Base-by-base conservation (phyloP, 1,284 basidiomycete genomes). In the Irpex sp. region DNA sequence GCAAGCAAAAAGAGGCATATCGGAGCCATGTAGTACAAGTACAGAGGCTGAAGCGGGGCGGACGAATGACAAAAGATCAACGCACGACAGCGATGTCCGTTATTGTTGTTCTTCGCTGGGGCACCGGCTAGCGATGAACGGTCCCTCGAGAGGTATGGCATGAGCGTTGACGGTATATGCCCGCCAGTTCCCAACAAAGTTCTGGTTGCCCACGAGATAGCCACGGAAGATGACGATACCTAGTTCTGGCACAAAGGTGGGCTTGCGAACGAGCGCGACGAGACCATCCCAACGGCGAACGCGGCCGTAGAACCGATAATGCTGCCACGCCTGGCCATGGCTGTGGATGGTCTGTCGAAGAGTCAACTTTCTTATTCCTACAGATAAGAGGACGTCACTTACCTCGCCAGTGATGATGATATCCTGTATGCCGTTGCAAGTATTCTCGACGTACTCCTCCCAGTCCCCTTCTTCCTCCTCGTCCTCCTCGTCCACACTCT, bases 131-230 rank as follows among this genome's bases (percentile, higher is more conserved):
- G 69, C 65, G 44, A 72, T 68, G 68, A 89, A 88, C 15, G 86
- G 79, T 47, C 85, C 82, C 71, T 89, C 88, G 74, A 83, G 71
- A 21, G 76, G 74, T n/a, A 76, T 70, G 17, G 72, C 69, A 44
- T 67, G 58, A 11, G 82, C 49, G 77, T 81, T 26, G 80, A 81
- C 48, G n/a, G 71, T 70, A 67, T 67, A 73, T 26, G 74, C 73
- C 19, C 89, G 79, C 89, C 89, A 91, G 61, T 84, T 86, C 6
- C 89, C 90, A 11, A 89, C 86, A 66, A 91, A 83, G 63, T 83
- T 88, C 66, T 81, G 76, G 11, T 82, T 82, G 0, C 84, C 88
- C 11, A 87, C 79, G 54, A 92, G 65, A 70, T 91, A 91, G 2
- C 89, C 89, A 40, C 85, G 88, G 68, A 92, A 86, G 58, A 91